These are phyloP conservation scores for Candida saitoana DNA, from an alignment of 805 yeast genomes.

Conservation along the genomic window DNA sequence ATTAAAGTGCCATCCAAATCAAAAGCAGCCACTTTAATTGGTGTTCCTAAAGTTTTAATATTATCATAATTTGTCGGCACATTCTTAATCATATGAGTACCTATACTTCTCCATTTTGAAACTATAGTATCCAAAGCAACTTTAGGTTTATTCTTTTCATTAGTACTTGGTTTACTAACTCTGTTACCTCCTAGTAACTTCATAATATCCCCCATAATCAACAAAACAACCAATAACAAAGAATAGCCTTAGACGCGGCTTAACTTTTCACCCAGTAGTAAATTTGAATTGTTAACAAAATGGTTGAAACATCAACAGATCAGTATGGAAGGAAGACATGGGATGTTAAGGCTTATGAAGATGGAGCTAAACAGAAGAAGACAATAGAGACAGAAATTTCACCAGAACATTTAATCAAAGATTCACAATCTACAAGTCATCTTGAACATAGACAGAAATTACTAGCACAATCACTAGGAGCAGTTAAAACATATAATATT, in stretches of 20 bases:
- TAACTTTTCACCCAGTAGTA: no score
- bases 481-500: conserved; percentile 33
- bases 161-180: conserved; percentile 4
- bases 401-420: conserved; percentile 9
- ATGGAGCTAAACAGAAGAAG: conserved; percentile 35
- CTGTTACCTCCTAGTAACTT: conserved; percentile 2
- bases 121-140: neutral
- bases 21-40: conserved; percentile 58
- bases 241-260: neutral
- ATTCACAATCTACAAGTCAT: conserved; percentile 16
- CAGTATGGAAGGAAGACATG: conserved; percentile 67
- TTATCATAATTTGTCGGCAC: conserved; percentile 23
- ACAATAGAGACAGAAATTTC: conserved; percentile 5
- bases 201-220: conserved; percentile 4
- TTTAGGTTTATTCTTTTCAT: neutral
- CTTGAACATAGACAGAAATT: conserved; percentile 30
- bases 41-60: conserved; percentile 4
- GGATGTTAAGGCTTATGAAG: conserved; percentile 64
- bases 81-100: conserved; percentile 43
- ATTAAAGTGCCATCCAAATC: conserved; percentile 84
- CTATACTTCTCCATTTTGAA: conserved; percentile 22
- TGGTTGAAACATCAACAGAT: conserved; percentile 24
- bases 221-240: neutral
- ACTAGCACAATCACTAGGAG: conserved; percentile 25
- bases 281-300: no score